Conservation (phyloP, 495 filamentous ascomycete genomes). For the Annulohypoxylon maeteangense region DNA sequence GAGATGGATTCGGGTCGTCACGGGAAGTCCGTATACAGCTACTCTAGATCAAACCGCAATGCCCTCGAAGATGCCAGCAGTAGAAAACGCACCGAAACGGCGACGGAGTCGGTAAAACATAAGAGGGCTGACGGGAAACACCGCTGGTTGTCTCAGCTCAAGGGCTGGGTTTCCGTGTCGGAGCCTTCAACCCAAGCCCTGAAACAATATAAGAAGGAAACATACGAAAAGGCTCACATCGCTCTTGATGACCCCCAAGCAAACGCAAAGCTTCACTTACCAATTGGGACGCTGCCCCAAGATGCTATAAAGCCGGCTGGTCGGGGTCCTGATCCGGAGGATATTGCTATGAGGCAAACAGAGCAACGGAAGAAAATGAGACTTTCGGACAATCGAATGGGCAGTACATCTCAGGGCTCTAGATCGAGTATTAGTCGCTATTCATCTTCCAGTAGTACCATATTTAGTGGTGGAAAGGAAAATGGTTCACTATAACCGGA, state of each 20-base stretch:
- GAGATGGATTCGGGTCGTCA: slow-evolving; percentile 4
- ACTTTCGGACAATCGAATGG: slow-evolving; percentile 5
- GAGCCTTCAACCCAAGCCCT: slow-evolving; percentile 56
- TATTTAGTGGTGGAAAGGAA: slow-evolving; percentile 12
- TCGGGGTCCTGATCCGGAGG: slow-evolving; percentile 48
- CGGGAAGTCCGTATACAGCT: neutral
- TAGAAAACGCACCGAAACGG: neutral
- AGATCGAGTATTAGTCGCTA: slow-evolving; percentile 29
- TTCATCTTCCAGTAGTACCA: slow-evolving; percentile 39
- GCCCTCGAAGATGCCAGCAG: neutral
- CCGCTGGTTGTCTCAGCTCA: slow-evolving; percentile 52
- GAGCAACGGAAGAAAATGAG: slow-evolving; percentile 35
- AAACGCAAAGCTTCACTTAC: slow-evolving; percentile 49
- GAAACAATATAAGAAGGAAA: slow-evolving; percentile 52
- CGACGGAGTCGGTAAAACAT: slow-evolving; percentile 11
- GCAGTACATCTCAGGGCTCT: slow-evolving; percentile 20
- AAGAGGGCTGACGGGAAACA: slow-evolving; percentile 37
- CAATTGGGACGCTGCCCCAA: slow-evolving; percentile 50
- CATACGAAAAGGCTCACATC: slow-evolving; percentile 50
- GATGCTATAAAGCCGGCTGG: slow-evolving; percentile 49
- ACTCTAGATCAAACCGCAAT: neutral
- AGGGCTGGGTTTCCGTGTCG: slow-evolving; percentile 53
- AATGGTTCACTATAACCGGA: neutral
- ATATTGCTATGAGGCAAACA: slow-evolving; percentile 44
- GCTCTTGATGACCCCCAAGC: slow-evolving; percentile 44